A percentile compares a stretch with the other conserved stretches of the same genome.
phyloP scores from a whole-genome alignment of 768 basidiomycete genomes.

The Psilocybe tampanensis region DNA sequence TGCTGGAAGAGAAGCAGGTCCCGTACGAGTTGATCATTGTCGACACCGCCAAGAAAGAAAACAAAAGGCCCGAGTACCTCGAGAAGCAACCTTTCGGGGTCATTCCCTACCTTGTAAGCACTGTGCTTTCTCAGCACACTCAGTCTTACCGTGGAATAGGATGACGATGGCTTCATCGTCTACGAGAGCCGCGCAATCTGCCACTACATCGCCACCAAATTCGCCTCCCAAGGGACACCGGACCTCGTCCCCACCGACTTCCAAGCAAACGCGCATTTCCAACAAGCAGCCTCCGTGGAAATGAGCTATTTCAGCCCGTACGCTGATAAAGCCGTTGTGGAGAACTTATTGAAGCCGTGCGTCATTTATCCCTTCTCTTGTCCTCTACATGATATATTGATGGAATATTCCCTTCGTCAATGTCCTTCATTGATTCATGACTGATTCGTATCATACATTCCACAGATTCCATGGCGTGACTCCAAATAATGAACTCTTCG shows the following conservation, averaged over 20 bases:
- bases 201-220: conserved; percentile 59
- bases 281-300: conserved; percentile 49
- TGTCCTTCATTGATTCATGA: too few species aligned
- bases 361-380: too few species aligned
- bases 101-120: conserved; percentile 55
- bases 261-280: conserved; percentile 43
- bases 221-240: conserved; percentile 48
- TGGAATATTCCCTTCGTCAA: too few species aligned
- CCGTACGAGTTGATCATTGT: conserved; percentile 53
- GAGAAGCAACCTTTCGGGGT: conserved; percentile 66
- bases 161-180: conserved; percentile 61
- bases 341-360: conserved; percentile 57
- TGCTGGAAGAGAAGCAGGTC: conserved; percentile 57
- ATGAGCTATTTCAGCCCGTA: conserved; percentile 58
- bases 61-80: conserved; percentile 46
- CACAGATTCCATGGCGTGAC: conserved; percentile 12
- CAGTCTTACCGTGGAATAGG: too few species aligned
- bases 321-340: conserved; percentile 40
- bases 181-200: conserved; percentile 63
- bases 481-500: conserved; percentile 25
- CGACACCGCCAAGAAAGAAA: conserved; percentile 42
- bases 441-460: neutral
- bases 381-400: too few species aligned
- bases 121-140: neutral
- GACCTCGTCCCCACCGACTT: conserved; percentile 51